Evolutionary conservation across 148 eudicot genomes (phyloP).

Genomic region (Chenopodium formosanum): DNA sequence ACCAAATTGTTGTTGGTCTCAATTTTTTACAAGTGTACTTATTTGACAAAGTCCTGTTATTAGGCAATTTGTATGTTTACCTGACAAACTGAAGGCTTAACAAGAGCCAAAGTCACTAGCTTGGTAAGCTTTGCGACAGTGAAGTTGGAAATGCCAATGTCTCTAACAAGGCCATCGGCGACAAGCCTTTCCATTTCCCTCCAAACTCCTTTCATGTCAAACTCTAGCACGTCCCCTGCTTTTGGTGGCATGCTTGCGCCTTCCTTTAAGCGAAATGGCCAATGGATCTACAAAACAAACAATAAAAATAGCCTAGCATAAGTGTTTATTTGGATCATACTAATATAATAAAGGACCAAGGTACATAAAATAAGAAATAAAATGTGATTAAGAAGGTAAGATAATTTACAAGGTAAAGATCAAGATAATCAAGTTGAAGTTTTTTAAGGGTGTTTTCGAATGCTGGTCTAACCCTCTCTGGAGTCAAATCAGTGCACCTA

Average conservation of each 20-base stretch:
- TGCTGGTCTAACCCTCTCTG: constrained; percentile 7
- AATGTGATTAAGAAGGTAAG: neutral
- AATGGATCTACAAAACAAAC: neutral
- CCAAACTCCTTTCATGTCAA: constrained; percentile 8
- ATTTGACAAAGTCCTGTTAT: too few relatives aligned
- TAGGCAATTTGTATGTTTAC: neutral
- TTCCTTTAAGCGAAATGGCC: neutral
- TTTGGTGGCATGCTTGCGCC: neutral
- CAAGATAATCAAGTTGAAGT: constrained; percentile 6
- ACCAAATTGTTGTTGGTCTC: too few relatives aligned
- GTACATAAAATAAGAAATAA: neutral
- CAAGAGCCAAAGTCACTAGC: neutral
- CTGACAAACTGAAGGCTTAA: constrained; percentile 2
- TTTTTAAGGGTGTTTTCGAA: neutral
- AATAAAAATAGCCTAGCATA: too few relatives aligned
- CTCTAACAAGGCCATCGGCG: constrained; percentile 10
- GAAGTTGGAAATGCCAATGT: constrained; percentile 8
- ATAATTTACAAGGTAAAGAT: neutral
- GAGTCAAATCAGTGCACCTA: constrained; percentile 5
- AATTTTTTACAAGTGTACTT: too few relatives aligned
- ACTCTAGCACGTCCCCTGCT: constrained; percentile 6
- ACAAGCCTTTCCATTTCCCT: constrained; percentile 10
- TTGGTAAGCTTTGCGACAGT: neutral
- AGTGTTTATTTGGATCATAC: too few relatives aligned
- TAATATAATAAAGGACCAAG: too few relatives aligned